Evolutionary conservation across 2,329 filamentous ascomycete genomes (phyloP), one percentile per base, ranked within the genome.

Genomic region (Apiospora arundinis): DNA sequence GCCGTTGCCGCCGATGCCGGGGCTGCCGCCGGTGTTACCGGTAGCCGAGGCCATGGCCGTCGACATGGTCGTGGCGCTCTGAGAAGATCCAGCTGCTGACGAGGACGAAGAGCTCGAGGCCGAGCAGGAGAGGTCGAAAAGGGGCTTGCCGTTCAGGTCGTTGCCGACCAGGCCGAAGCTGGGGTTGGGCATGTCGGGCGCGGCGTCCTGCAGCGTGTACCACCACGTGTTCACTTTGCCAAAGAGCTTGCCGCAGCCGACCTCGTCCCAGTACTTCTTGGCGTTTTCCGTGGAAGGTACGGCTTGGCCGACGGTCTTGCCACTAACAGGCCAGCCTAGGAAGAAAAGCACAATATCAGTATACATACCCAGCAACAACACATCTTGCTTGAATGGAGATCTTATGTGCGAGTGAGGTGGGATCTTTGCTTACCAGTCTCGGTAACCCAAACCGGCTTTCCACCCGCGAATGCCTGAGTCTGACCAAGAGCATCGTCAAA

Each of bases 361-460:
- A 46, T 21, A 14, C 12, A 5, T 45, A 3, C 21, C n/a, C 4
- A n/a, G 3, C 12, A 18, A 45, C 2, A 3, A 16, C 16, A 4
- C 32, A 1, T 44, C 1, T 23, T 3, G 37, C 23, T 37, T 28
- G 37, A 25, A 18, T 16, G 28, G 56, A 45, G 42, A 14, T 4
- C 3, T 32, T 32, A 32, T 32, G 32, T 6, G 32, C 6, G 32
- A 6, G 32, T 32, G 32, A 32, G 32, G 32, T 6, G 32, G 6
- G 32, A 32, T 32, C 42, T 45, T 45, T 14, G 12, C 67, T n/a
- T 32, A 40, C 44, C 44, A 21, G 94, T 96, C 87, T 97, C 94
- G 40, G 94, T 96, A 74, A 97, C 88, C 93, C 93, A 96, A 76
- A 97, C 88, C 23, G 89, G 85, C 87, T 95, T 95, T 78, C 88